Evolutionary conservation across 352 stramenopile genomes (phyloP).

Genomic region (Elongisporangium prolatum): DNA sequence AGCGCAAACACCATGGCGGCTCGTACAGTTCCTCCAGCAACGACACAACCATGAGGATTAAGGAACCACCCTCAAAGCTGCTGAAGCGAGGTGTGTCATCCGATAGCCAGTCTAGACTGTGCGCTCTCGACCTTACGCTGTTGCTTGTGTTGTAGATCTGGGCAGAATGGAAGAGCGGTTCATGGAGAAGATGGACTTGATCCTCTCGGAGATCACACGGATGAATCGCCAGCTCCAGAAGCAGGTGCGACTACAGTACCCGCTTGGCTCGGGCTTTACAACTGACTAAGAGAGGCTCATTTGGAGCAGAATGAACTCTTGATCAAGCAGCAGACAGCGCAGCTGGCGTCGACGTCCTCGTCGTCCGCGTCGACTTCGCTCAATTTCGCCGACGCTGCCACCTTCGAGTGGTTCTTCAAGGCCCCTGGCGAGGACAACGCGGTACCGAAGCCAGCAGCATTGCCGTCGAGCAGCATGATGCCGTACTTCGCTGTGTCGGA

Average conservation of each 20-base stretch:
- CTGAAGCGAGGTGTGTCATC: constrained; percentile 44
- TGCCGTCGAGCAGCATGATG: constrained; percentile 20
- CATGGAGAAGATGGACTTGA: constrained; percentile 38
- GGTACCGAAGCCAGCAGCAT: constrained; percentile 9
- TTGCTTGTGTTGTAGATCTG: constrained; percentile 39
- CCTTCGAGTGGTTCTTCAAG: constrained; percentile 65
- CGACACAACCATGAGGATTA: constrained; percentile 33
- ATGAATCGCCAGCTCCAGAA: constrained; percentile 61
- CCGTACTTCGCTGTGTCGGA: constrained; percentile 51
- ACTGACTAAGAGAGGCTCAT: background rate
- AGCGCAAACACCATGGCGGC: constrained; percentile 61
- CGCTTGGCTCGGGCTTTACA: too few species aligned
- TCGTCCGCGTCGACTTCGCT: constrained; percentile 4
- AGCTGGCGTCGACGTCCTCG: constrained; percentile 12
- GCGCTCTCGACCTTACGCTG: background rate
- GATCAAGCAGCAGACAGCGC: constrained; percentile 29
- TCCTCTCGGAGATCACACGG: constrained; percentile 47
- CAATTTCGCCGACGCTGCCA: constrained; percentile 20
- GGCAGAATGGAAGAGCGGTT: constrained; percentile 54
- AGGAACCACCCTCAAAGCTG: constrained; percentile 56
- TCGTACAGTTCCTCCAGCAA: constrained; percentile 24
- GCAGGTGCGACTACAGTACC: too few species aligned
- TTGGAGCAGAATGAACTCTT: constrained; percentile 39
- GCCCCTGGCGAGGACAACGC: constrained; percentile 42
- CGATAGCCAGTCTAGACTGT: background rate